A percentile compares a stretch with the other conserved stretches of the same genome.
Conservation (phyloP, 176 grass and related monocot species). For the Pharus latifolius region DNA sequence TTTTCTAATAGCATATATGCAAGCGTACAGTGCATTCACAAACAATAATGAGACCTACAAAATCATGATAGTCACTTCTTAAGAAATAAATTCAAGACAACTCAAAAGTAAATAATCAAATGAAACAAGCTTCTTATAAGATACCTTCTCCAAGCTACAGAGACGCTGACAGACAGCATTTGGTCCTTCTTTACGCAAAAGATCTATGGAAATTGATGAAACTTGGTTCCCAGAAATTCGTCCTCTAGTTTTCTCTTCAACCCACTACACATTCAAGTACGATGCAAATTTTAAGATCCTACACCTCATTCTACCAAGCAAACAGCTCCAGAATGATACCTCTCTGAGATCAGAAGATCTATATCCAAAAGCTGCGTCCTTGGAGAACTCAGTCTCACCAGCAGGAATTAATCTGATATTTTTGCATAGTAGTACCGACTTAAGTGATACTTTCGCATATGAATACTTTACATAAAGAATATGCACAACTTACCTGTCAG, state of each 20-base stretch:
- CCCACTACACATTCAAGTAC: conserved; percentile 57
- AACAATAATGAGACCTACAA: neutral
- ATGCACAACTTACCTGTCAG: conserved; percentile 48
- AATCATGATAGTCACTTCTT: neutral
- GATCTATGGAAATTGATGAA: conserved; percentile 85
- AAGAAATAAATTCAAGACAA: neutral
- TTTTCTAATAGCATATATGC: neutral
- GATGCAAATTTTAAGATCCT: conserved; percentile 4
- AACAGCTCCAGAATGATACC: conserved; percentile 31
- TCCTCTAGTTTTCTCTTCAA: conserved; percentile 89
- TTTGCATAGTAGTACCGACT: conserved; percentile 15
- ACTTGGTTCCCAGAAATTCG: conserved; percentile 45
- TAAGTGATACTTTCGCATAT: conserved; percentile 14
- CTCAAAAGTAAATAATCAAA: neutral
- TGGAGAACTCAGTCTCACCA: conserved; percentile 90
- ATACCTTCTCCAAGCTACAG: conserved; percentile 76
- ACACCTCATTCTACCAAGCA: neutral
- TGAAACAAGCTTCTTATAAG: neutral
- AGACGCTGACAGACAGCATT: conserved; percentile 67
- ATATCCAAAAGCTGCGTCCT: conserved; percentile 95
- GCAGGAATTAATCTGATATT: conserved; percentile 78
- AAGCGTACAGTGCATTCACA: conserved; percentile 4
- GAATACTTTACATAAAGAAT: conserved; percentile 12
- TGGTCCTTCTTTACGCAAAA: conserved; percentile 77
- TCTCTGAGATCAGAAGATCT: conserved; percentile 95